Base-by-base conservation (phyloP, 805 yeast species). In the Wickerhamomyces ciferrii region DNA sequence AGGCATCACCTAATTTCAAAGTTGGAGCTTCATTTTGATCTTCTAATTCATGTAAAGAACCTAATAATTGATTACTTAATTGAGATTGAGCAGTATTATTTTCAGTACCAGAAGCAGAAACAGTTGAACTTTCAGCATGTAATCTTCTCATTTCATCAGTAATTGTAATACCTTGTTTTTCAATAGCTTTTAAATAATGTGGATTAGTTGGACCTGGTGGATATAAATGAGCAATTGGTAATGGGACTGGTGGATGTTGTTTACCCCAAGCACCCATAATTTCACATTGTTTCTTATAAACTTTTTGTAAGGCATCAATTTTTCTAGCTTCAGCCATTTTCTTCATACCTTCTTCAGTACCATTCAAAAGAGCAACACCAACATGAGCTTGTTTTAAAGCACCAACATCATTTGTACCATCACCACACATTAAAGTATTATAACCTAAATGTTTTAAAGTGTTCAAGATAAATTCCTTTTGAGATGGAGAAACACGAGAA, bases 321-420 rank as follows among this genome's bases (percentile, higher is more conserved):
- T 78, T 84, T 60, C 85, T 81, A 66, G 81, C 79, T 53, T 92
- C 97, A 45, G 85, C 88, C 48, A 91, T 79, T 68, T 90, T 88
- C 69, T 86, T 86, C 81, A 94, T 74, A 41, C 96, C 86, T 45
- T 88, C 97, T 62, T 87, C 96, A 47, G 99, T 91, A 69, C 98
- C 99, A 61, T 94, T 94, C 65, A 94, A 76, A 56, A 94, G 73
- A n/a, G 99, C 99, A 63, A 94, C 87, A 74, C 99, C 99, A 61
- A 94, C 85, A 62, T 94, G 96, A 2, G 99, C 98, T 72, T 94
- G 98, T 67, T 94, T 94, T 69, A 94, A 79, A 45, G 99, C 99
- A 68, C 99, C 99, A 43, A 94, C 99, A 74, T 94, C 99, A 63
- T 94, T 94, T n/a, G 99, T 94, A 69, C 99, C 99, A 70, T 94